Percentiles rank a stretch among this genome's conserved stretches.
These are phyloP conservation scores for Aschersonia sp. DNA, from an alignment of 2,329 filamentous ascomycete genomes.

Conservation along the genomic window DNA sequence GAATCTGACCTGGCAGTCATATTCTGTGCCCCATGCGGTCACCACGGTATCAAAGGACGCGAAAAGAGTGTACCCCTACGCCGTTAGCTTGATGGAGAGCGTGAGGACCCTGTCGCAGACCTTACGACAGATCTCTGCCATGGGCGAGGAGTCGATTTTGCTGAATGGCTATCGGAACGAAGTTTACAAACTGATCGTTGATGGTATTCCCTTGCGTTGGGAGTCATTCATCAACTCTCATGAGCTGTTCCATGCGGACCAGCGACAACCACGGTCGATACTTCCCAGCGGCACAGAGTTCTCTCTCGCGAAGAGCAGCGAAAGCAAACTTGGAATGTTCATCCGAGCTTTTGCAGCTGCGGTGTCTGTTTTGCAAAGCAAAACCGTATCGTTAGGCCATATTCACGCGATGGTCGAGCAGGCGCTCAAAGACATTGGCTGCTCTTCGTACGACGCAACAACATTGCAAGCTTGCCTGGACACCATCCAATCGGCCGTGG, in stretches of 20 bases:
- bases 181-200: constrained; percentile 66
- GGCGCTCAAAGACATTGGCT: constrained; percentile 67
- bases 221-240: constrained; percentile 97
- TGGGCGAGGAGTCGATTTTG: constrained; percentile 77
- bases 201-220: constrained; percentile 85
- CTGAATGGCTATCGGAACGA: constrained; percentile 87
- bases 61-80: constrained; percentile 96
- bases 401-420: constrained; percentile 75
- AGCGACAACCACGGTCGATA: constrained; percentile 29
- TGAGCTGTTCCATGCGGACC: constrained; percentile 56
- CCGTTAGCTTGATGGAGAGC: constrained; percentile 96
- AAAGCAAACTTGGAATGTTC: constrained; percentile 93
- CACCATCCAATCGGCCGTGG: constrained; percentile 78
- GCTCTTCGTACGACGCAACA: constrained; percentile 67
- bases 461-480: constrained; percentile 71
- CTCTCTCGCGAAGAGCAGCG: constrained; percentile 38
- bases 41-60: constrained; percentile 96
- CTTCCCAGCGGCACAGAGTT: constrained; percentile 24
- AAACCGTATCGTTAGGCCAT: constrained; percentile 62
- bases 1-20: constrained; percentile 90
- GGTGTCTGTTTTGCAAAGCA: constrained; percentile 76
- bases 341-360: constrained; percentile 84
- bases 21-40: constrained; percentile 83
- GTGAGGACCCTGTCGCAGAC: constrained; percentile 89
- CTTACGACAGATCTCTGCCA: constrained; percentile 64